Conservation (phyloP, 148 eudicot species). For the Rhododendron ovatum region DNA sequence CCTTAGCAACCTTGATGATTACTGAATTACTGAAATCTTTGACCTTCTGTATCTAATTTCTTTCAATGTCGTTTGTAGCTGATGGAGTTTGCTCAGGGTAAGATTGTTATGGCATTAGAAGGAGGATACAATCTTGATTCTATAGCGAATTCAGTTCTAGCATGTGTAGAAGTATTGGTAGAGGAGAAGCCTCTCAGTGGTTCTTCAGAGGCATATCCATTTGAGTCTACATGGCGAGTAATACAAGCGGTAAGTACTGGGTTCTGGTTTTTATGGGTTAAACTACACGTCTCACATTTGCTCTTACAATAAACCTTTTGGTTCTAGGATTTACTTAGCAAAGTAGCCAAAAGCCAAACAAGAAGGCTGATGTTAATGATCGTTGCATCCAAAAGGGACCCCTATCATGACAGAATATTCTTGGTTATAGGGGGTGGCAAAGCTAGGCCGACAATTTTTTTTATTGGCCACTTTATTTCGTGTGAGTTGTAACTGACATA, state of each 20-base stretch:
- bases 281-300: background rate
- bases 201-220: slow-evolving; percentile 70
- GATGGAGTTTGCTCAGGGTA: slow-evolving; percentile 88
- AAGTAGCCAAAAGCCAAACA: background rate
- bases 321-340: background rate
- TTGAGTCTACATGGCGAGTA: slow-evolving; percentile 89
- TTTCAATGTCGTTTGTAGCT: slow-evolving; percentile 40
- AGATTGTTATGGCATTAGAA: slow-evolving; percentile 86
- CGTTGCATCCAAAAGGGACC: background rate
- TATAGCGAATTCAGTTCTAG: slow-evolving; percentile 69
- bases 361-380: background rate
- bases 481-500: slow-evolving; percentile 1
- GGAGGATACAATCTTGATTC: slow-evolving; percentile 94
- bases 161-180: slow-evolving; percentile 82
- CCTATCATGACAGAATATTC: background rate
- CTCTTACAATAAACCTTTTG: background rate
- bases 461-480: background rate
- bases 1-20: background rate
- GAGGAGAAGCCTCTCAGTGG: slow-evolving; percentile 60
- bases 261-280: background rate
- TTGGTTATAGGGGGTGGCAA: background rate
- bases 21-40: background rate
- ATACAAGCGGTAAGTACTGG: slow-evolving; percentile 48
- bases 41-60: background rate
- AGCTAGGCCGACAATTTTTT: background rate